A percentile compares a stretch with the other conserved stretches of the same genome.
These are phyloP conservation scores for Dittrichia graveolens DNA, from an alignment of 129 eudicot genomes.

Conservation along the genomic window DNA sequence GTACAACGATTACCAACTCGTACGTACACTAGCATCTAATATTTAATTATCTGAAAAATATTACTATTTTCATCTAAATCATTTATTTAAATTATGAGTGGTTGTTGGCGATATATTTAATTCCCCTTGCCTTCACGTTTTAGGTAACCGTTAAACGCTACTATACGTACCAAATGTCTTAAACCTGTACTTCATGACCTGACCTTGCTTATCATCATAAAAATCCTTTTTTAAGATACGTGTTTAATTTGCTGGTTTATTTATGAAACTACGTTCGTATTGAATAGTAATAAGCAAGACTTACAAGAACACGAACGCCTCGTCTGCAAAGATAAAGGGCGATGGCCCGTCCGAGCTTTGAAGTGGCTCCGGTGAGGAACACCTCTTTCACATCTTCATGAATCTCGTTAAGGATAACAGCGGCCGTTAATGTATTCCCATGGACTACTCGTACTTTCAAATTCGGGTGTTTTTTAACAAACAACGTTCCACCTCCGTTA, in stretches of 20 bases:
- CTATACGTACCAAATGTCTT: slow-evolving; percentile 12
- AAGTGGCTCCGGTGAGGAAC: slow-evolving; percentile 88
- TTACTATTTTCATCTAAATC: not conserved
- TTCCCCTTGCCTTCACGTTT: not conserved
- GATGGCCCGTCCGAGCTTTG: slow-evolving; percentile 96
- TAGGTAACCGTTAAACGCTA: slow-evolving; percentile 22
- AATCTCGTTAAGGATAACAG: slow-evolving; percentile 75
- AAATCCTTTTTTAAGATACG: not conserved
- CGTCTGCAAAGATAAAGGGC: slow-evolving; percentile 79
- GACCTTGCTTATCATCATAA: slow-evolving; percentile 4
- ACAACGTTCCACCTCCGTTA: slow-evolving; percentile 88
- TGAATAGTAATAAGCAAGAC: not conserved
- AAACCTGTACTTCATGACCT: slow-evolving; percentile 6
- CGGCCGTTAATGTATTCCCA: slow-evolving; percentile 92
- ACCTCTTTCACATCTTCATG: slow-evolving; percentile 67
- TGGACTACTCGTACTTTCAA: slow-evolving; percentile 84
- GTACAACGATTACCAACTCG: no score
- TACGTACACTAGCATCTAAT: not conserved
- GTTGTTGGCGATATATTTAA: slow-evolving; percentile 30
- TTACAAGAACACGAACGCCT: slow-evolving; percentile 80
- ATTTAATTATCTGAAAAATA: not conserved
- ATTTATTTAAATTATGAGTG: slow-evolving; percentile 17
- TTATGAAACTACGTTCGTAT: no score
- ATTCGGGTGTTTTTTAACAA: slow-evolving; percentile 80
- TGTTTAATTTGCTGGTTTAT: no score